Conservation (phyloP, 345 rosid genomes). For the Gossypium raimondii region DNA sequence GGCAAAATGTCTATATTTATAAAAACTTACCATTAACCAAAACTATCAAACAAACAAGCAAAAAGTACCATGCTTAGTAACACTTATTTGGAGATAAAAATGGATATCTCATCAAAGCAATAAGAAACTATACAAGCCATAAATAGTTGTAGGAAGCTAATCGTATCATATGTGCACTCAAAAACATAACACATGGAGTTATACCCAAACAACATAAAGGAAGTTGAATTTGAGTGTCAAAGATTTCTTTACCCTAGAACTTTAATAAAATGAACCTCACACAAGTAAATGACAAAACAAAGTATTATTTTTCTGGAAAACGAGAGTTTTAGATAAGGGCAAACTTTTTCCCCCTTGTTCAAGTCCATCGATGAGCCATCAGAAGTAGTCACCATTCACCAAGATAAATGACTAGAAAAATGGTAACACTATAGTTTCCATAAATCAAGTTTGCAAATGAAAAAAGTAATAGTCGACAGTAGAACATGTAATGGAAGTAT, state of each 20-base stretch:
- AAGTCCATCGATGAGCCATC: constrained; percentile 52
- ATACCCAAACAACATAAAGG: too few species aligned
- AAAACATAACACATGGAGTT: too few species aligned
- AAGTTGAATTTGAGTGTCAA: neutral
- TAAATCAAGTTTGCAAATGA: constrained; percentile 13
- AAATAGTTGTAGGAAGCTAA: too few species aligned
- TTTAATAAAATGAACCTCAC: neutral
- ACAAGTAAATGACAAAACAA: neutral
- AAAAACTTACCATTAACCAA: too few species aligned
- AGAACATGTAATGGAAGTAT: constrained; percentile 12
- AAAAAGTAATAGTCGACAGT: neutral
- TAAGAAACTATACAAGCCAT: too few species aligned
- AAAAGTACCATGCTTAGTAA: too few species aligned
- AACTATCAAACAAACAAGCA: too few species aligned
- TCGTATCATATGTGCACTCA: too few species aligned
- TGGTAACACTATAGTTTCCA: constrained; percentile 30
- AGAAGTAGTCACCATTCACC: constrained; percentile 37
- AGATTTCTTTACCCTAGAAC: neutral
- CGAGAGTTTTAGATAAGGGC: constrained; percentile 31
- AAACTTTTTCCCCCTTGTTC: constrained; percentile 41
- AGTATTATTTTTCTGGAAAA: constrained; percentile 27
- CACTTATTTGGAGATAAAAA: too few species aligned
- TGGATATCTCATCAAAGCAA: too few species aligned
- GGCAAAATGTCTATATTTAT: too few species aligned
- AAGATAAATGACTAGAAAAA: constrained; percentile 40